phyloP scores from a whole-genome alignment of 2,329 filamentous ascomycete genomes.

The Fulvia fulva region DNA sequence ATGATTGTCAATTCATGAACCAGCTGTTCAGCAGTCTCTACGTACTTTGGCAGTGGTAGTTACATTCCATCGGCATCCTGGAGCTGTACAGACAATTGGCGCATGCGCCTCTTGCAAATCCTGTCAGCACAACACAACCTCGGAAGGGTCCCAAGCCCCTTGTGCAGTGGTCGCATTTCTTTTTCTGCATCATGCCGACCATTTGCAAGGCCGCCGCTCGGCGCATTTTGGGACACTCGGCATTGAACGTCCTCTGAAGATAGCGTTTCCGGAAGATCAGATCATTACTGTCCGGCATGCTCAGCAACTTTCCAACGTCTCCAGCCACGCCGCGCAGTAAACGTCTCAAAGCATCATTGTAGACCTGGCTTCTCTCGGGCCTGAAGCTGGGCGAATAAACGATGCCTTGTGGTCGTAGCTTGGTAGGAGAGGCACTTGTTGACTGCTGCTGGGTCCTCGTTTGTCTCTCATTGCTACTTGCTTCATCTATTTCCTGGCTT shows the following conservation, averaged over 20 bases:
- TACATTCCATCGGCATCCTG: not conserved
- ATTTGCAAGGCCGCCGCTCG: not conserved
- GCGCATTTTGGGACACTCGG: not conserved
- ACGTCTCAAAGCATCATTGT: not conserved
- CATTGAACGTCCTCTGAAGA: not conserved
- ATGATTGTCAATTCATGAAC: not conserved
- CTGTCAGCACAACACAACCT: not conserved
- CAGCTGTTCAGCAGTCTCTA: not conserved
- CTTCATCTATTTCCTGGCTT: not conserved
- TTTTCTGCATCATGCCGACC: not conserved
- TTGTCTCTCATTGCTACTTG: too few species aligned
- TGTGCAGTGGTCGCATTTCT: not conserved
- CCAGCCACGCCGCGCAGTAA: not conserved
- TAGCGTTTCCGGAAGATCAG: not conserved
- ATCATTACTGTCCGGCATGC: not conserved
- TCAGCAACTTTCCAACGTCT: not conserved
- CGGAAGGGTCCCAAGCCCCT: not conserved
- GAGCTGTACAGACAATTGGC: not conserved
- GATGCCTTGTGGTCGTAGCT: not conserved
- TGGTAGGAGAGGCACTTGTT: not conserved
- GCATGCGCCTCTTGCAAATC: not conserved
- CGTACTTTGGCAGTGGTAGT: not conserved
- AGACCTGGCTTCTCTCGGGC: not conserved
- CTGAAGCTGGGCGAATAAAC: not conserved
- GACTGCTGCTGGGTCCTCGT: not conserved